Evolutionary conservation across 1,284 basidiomycete species (phyloP).

Genomic region (Ustilago nuda): DNA sequence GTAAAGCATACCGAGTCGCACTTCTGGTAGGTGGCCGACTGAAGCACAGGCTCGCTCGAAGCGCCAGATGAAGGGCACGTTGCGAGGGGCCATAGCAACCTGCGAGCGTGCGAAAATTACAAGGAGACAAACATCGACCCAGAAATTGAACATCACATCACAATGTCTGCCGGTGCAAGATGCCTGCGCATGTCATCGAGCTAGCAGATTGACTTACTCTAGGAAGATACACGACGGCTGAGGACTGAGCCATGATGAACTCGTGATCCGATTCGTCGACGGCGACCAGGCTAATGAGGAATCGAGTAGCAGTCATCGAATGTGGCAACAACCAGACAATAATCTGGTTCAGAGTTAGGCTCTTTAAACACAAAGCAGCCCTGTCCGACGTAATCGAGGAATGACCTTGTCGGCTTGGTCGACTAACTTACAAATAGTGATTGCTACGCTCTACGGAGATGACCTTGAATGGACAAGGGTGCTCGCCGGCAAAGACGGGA

Average conservation of each 20-base stretch:
- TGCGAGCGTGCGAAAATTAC: not conserved
- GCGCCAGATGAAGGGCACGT: constrained; percentile 12
- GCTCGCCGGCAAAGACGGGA: not conserved
- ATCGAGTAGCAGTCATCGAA: too few species aligned
- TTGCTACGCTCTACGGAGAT: not conserved
- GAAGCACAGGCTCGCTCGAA: constrained; percentile 5
- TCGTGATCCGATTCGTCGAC: not conserved
- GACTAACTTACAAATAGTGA: not conserved
- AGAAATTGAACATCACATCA: too few species aligned
- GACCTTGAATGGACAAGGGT: constrained; percentile 1
- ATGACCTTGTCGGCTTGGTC: not conserved
- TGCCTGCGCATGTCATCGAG: too few species aligned
- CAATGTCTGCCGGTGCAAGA: too few species aligned
- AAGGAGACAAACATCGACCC: too few species aligned
- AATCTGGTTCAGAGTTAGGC: too few species aligned
- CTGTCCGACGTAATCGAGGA: too few species aligned
- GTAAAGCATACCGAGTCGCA: too few species aligned
- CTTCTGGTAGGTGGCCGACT: not conserved
- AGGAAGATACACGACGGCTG: constrained; percentile 9
- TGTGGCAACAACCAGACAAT: too few species aligned
- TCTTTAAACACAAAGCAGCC: too few species aligned
- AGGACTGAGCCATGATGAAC: constrained; percentile 11
- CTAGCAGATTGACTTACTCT: not conserved
- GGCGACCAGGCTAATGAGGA: not conserved
- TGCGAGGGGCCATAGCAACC: constrained; percentile 8